phyloP scores from a whole-genome alignment of 2,329 filamentous ascomycete species.

The Beauveria caledonica region DNA sequence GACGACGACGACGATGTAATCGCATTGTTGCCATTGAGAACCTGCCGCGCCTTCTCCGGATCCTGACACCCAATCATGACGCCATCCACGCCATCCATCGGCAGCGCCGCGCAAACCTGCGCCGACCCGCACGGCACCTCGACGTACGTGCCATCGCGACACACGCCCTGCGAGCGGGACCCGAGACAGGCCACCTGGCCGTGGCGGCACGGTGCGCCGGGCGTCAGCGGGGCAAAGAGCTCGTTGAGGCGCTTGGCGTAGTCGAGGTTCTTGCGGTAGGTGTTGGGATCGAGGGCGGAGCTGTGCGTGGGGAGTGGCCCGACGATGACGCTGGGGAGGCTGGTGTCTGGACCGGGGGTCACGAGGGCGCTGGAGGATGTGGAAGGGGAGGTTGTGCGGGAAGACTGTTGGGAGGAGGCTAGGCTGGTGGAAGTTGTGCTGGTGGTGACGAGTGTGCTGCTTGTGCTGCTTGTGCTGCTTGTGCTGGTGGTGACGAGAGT shows the following conservation, averaged over 20 bases:
- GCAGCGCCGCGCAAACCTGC: conserved; percentile 44
- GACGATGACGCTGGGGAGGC: conserved; percentile 34
- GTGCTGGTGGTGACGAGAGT: not conserved
- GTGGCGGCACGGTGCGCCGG: conserved; percentile 30
- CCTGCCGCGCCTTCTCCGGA: conserved; percentile 28
- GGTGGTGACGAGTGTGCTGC: not conserved
- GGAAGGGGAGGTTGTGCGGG: not conserved
- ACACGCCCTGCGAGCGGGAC: conserved; percentile 19
- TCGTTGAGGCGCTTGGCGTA: conserved; percentile 38
- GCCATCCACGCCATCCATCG: conserved; percentile 40
- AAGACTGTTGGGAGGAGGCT: not conserved
- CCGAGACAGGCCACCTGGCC: conserved; percentile 25
- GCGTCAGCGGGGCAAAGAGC: conserved; percentile 35
- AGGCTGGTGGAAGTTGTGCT: not conserved
- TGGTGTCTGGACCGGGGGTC: conserved; percentile 26
- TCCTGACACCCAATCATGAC: conserved; percentile 42
- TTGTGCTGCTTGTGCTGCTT: not conserved
- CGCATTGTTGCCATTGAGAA: conserved; percentile 28
- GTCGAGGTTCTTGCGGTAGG: conserved; percentile 38
- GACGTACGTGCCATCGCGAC: conserved; percentile 34
- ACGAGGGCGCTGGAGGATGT: not conserved
- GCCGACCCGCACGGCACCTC: conserved; percentile 30
- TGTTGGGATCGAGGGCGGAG: conserved; percentile 31
- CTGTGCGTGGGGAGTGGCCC: conserved; percentile 28
- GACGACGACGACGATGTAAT: not conserved